These are phyloP conservation scores for Tuber brumale DNA, from an alignment of 495 filamentous ascomycete species.

Conservation along the genomic window DNA sequence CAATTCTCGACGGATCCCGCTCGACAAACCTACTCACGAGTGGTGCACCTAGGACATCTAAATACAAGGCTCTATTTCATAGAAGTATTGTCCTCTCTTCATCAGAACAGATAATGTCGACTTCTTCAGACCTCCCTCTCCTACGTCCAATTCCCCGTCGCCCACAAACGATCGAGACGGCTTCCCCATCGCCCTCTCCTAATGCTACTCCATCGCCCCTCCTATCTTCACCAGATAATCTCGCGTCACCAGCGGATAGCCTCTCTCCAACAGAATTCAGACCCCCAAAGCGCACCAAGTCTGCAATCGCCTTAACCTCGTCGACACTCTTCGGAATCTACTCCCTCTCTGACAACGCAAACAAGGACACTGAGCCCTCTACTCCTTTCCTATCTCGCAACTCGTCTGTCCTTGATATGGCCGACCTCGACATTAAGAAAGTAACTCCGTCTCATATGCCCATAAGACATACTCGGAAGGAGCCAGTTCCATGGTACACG, in stretches of 20 bases:
- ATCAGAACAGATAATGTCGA: constrained; percentile 17
- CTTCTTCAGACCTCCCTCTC: constrained; percentile 51
- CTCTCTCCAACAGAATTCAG: not conserved
- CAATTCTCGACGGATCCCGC: not conserved
- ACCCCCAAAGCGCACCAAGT: constrained; percentile 58
- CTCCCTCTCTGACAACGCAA: constrained; percentile 49
- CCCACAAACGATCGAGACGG: constrained; percentile 59
- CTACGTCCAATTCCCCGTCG: constrained; percentile 68
- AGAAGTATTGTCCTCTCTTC: not conserved
- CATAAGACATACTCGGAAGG: not conserved
- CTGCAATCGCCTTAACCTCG: constrained; percentile 77
- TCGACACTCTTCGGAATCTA: constrained; percentile 91
- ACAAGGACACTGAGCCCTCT: constrained; percentile 41
- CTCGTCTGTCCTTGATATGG: constrained; percentile 28
- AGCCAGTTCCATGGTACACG: not conserved
- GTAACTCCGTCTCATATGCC: not conserved
- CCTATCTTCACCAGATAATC: constrained; percentile 6
- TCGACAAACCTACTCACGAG: not conserved
- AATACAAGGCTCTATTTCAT: not conserved
- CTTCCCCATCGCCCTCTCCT: constrained; percentile 49
- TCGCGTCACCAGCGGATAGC: constrained; percentile 25
- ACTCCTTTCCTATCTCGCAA: constrained; percentile 37
- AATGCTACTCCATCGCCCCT: constrained; percentile 50
- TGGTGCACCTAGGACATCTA: not conserved
- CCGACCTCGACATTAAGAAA: constrained; percentile 20